Evolutionary conservation across 805 yeast species (phyloP).

Genomic region (Scheffersomyces amazonensis): DNA sequence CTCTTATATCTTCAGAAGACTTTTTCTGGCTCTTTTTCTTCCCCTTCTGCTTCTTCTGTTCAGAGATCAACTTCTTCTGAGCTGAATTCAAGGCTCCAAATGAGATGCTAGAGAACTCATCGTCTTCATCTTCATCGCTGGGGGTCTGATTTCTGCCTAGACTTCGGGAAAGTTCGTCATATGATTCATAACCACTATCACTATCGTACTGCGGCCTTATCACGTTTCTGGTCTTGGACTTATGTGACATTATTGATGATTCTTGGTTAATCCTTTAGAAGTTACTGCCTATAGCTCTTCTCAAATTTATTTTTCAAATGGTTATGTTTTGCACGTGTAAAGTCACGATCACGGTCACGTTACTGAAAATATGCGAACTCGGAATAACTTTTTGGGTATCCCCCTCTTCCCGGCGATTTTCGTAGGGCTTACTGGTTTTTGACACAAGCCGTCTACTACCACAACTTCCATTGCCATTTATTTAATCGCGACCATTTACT

Average conservation of each 20-base stretch:
- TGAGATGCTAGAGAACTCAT: conserved; percentile 52
- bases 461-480: too few species aligned
- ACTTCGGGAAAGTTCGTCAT: conserved; percentile 6
- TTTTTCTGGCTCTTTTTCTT: conserved; percentile 1
- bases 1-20: neutral
- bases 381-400: too few species aligned
- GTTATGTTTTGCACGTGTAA: too few species aligned
- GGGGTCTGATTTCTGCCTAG: conserved; percentile 3
- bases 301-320: too few species aligned
- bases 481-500: too few species aligned
- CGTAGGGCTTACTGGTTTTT: too few species aligned
- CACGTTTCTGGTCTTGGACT: neutral
- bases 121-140: conserved; percentile 23
- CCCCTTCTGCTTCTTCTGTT: neutral
- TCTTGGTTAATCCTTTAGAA: too few species aligned
- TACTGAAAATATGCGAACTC: too few species aligned
- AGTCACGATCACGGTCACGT: too few species aligned
- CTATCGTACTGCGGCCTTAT: conserved; percentile 15
- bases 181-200: conserved; percentile 1
- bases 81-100: conserved; percentile 65
- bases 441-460: too few species aligned
- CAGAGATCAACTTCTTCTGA: conserved; percentile 41
- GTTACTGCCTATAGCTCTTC: too few species aligned
- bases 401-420: too few species aligned
- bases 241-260: neutral